phyloP scores from a whole-genome alignment of 1,284 basidiomycete genomes.

The Hemileia vastatrix region DNA sequence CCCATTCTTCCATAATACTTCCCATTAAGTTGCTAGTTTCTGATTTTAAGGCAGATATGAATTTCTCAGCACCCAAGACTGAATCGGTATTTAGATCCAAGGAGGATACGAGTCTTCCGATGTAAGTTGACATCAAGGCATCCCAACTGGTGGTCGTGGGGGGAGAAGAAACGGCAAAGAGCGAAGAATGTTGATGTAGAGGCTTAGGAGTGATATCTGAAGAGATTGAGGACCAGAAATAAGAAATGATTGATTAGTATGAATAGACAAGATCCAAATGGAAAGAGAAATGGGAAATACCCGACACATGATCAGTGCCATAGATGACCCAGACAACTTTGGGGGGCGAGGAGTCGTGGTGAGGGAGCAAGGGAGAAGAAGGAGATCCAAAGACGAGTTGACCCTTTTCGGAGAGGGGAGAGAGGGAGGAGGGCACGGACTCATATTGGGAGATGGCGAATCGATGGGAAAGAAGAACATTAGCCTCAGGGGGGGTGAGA shows the following conservation, averaged over 20 bases:
- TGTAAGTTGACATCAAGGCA: constrained; percentile 4
- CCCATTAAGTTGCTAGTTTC: neutral
- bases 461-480: constrained; percentile 8
- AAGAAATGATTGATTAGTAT: no score
- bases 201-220: neutral
- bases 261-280: no score
- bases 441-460: constrained; percentile 10
- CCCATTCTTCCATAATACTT: constrained; percentile 1
- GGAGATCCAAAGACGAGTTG: constrained; percentile 7
- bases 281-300: neutral
- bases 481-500: constrained; percentile 3
- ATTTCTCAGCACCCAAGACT: neutral
- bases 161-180: neutral
- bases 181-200: neutral
- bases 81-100: neutral
- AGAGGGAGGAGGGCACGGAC: neutral
- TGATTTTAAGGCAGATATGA: neutral
- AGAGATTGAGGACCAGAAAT: neutral
- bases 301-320: constrained; percentile 9
- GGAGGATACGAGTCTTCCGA: neutral
- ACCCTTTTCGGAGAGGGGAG: neutral
- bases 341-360: neutral
- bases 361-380: no score
- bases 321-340: neutral
- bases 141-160: constrained; percentile 7